Evolutionary conservation across 129 eudicot genomes (phyloP), one percentile per base, ranked within the genome.

Genomic region (Centella asiatica): DNA sequence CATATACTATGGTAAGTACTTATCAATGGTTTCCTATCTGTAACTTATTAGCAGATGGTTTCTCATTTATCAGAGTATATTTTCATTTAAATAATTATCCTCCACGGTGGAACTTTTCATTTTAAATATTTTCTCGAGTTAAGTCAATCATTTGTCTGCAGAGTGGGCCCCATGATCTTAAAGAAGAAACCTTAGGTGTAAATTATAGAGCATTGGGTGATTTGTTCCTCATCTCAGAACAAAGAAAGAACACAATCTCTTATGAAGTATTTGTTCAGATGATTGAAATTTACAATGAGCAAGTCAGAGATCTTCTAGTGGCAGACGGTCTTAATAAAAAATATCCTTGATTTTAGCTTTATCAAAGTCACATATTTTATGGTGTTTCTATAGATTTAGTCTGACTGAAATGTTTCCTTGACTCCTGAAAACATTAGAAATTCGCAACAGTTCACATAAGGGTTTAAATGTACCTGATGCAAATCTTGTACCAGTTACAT

Each of bases 391-490:
- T 57, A 34, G 46, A 20, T 25, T 14, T 10, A 31, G 33, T 15
- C 45, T 53, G 29, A 60, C 10, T 69, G 26, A 27, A 17, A 13
- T 15, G 66, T 31, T 14, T 42, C 55, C 87, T 85, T 80, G 82
- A 85, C 85, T 44, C 61, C 15, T 66, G 37, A 57, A 29, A 71
- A 89, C 97, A 57, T 74, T 89, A 74, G 97, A 89, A 57, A 85
- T 89, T 50, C 92, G 92, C 31, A 80, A 85, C 48, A 85, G 77
- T 59, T 72, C 92, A 44, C 75, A 69, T 17, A 78, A 85, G 13
- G 97, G 97, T n/a, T 68, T 89, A 61, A 89, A 85, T 69, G 97
- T 89, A 58, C 97, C 97, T n/a, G 86, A 89, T 42, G 97, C 97
- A 63, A 77, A 71, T 49, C 76, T 78, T 60, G 69, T 85, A 61